These are phyloP conservation scores for Aspergillus alliaceus DNA, from an alignment of 2,329 filamentous ascomycete species.

Conservation along the genomic window DNA sequence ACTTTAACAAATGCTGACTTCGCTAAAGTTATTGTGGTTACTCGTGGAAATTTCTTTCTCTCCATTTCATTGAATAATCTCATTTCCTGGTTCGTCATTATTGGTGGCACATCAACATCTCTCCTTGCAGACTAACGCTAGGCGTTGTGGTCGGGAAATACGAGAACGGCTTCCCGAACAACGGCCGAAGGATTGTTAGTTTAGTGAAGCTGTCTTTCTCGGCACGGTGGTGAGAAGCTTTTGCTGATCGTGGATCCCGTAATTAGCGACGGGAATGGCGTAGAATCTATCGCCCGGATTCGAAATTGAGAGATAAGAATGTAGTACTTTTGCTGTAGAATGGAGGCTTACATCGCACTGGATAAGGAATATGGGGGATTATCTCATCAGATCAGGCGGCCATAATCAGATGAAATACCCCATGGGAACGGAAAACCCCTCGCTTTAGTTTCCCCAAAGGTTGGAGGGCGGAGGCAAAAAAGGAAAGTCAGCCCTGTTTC, in stretches of 20 bases:
- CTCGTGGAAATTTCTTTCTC: not conserved
- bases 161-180: slow-evolving; percentile 13
- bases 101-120: slow-evolving; percentile 6
- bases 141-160: slow-evolving; percentile 5
- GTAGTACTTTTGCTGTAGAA: not conserved
- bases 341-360: not conserved
- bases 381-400: not conserved
- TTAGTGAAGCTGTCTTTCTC: not conserved
- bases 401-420: slow-evolving; percentile 3
- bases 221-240: not conserved
- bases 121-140: slow-evolving; percentile 10
- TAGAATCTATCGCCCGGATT: not conserved
- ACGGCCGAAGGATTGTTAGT: not conserved
- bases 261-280: slow-evolving; percentile 5
- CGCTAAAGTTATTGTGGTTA: slow-evolving; percentile 5
- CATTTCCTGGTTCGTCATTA: not conserved
- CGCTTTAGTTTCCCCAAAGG: slow-evolving; percentile 7
- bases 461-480: not conserved
- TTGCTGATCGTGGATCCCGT: slow-evolving; percentile 3
- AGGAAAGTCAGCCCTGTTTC: slow-evolving; percentile 7
- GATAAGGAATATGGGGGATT: not conserved
- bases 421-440: slow-evolving; percentile 5
- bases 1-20: not conserved
- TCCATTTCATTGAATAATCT: not conserved
- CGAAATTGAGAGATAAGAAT: not conserved